Evolutionary conservation across 805 yeast species (phyloP).

Genomic region (Barnettozyma botsteinii): DNA sequence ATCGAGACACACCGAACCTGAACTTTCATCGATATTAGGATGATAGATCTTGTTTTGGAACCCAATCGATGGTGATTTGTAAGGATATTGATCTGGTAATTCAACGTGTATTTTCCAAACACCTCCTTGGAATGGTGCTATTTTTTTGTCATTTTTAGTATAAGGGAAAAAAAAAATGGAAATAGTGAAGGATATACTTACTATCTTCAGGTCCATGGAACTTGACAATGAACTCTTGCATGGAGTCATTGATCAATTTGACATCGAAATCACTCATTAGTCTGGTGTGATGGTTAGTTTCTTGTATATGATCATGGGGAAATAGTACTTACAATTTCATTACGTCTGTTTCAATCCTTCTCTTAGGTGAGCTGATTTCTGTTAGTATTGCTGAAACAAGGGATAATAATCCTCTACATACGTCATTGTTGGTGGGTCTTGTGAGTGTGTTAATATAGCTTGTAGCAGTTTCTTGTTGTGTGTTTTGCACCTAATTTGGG

Average conservation of each 20-base stretch:
- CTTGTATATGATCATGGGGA: not conserved
- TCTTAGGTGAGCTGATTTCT: constrained; percentile 25
- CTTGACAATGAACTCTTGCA: constrained; percentile 81
- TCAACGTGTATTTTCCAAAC: constrained; percentile 89
- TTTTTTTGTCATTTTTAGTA: too few relatives aligned
- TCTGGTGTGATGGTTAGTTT: constrained; percentile 25
- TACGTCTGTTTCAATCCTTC: constrained; percentile 84
- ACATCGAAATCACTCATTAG: constrained; percentile 93
- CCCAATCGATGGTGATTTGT: constrained; percentile 93
- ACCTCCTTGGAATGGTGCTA: constrained; percentile 84
- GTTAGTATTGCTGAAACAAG: not conserved
- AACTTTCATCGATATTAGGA: constrained; percentile 88
- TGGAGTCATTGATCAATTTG: constrained; percentile 68
- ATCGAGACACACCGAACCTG: constrained; percentile 91
- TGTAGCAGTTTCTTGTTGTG: too few relatives aligned
- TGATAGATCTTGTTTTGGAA: constrained; percentile 88
- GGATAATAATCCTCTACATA: not conserved
- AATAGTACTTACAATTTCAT: constrained; percentile 70
- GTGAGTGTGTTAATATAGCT: too few relatives aligned
- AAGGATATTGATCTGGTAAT: constrained; percentile 91
- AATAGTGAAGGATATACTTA: constrained; percentile 28
- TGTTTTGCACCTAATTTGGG: too few relatives aligned
- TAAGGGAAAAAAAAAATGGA: not conserved
- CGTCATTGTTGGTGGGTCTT: too few relatives aligned
- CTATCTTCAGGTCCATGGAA: constrained; percentile 80